Conservation (phyloP, 345 rosid species). For the Acer negundo region DNA sequence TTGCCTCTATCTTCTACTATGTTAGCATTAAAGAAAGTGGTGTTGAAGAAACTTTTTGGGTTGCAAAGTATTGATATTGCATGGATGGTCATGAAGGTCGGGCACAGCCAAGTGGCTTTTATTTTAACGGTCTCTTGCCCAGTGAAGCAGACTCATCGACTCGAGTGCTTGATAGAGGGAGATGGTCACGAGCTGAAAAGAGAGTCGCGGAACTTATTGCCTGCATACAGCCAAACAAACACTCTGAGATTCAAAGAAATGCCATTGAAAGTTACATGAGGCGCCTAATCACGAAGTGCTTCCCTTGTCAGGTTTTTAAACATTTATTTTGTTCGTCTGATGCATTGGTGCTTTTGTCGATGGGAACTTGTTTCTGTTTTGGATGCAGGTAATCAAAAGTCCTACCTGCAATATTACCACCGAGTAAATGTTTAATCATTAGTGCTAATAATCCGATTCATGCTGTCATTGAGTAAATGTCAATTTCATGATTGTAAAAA, state of each 20-base stretch:
- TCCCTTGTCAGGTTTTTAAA: slow-evolving; percentile 48
- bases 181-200: slow-evolving; percentile 57
- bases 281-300: slow-evolving; percentile 50
- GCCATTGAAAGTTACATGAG: slow-evolving; percentile 53
- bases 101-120: slow-evolving; percentile 39
- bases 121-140: slow-evolving; percentile 55
- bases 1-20: not conserved
- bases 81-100: slow-evolving; percentile 54
- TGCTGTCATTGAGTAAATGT: not conserved
- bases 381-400: not conserved
- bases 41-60: not conserved
- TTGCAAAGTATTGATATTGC: slow-evolving; percentile 16
- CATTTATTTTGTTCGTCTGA: not conserved
- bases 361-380: not conserved
- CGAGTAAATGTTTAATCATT: no score
- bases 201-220: slow-evolving; percentile 53
- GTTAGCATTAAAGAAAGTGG: not conserved
- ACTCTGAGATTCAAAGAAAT: slow-evolving; percentile 50
- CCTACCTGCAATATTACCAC: not conserved
- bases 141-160: slow-evolving; percentile 43
- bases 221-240: slow-evolving; percentile 57
- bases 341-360: not conserved
- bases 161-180: slow-evolving; percentile 36
- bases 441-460: not conserved
- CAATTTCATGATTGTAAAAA: not conserved